Evolutionary conservation across 768 basidiomycete genomes (phyloP), one percentile per base, ranked within the genome.

Genomic region (Mycena vulgaris): DNA sequence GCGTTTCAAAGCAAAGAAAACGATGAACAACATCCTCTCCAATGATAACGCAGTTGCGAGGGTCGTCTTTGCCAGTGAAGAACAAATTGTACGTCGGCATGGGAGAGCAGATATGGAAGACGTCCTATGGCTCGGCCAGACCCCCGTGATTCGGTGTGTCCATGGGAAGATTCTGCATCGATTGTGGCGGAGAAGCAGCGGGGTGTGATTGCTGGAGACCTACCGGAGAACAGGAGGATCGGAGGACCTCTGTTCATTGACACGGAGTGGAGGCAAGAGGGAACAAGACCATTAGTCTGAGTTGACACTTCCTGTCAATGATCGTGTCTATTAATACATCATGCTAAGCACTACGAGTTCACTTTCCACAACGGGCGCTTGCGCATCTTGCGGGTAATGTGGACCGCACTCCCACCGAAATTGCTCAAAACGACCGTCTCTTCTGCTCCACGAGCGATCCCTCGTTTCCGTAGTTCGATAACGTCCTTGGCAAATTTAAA

Each of bases 401-500:
- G 94, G 74, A 97, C 94, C 63, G 92, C 89, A 76, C 91, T 95
- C 66, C 87, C 89, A 58, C 86, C 90, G 80, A 85, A 85, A 73
- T 85, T 90, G 74, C 85, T 86, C 74, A 97, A 85, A 60, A 97
- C 95, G 48, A 97, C 95, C n/a, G 93, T 94, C 82, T 96, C 95
- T 80, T 94, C 93, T 68, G 89, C 90, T 64, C 92, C 91, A 70
- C 91, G 89, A 52, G 89, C 88, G 77, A 90, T 87, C n/a, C 90
- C 90, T 77, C 89, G 90, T 81, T 95, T 97, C 74, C 95, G 88
- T 75, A 92, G 76, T 75, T 94, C 93, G 76, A 97, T 92, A 16
- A 92, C 94, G 72, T 95, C 94, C 80, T 96, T 97, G 5, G 95
- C 95, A 81, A 97, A 97, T 76, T 92, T 93, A 84, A 96, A 98